phyloP scores from a whole-genome alignment of 768 basidiomycete species.

The Lentinula boryana region DNA sequence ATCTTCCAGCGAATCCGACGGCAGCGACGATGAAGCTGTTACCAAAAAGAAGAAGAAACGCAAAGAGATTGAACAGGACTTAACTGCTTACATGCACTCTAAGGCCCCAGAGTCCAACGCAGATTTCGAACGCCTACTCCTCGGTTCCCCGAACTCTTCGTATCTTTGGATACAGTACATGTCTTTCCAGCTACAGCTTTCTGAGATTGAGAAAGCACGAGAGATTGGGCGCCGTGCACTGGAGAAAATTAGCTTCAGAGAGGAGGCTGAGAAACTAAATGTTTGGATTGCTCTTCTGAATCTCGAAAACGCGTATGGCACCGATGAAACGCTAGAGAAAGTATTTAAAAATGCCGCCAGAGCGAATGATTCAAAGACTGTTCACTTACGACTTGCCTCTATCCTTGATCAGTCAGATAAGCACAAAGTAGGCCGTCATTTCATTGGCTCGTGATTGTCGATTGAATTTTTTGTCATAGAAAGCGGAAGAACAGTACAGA shows the following conservation, averaged over 20 bases:
- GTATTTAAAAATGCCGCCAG: conserved; percentile 87
- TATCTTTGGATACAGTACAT: conserved; percentile 99
- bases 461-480: conserved; percentile 35
- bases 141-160: conserved; percentile 95
- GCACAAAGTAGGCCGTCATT: conserved; percentile 47
- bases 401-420: conserved; percentile 86
- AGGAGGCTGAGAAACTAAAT: conserved; percentile 94
- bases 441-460: not conserved
- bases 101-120: conserved; percentile 84
- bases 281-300: conserved; percentile 97
- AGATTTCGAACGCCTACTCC: conserved; percentile 89
- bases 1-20: conserved; percentile 34
- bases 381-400: conserved; percentile 78
- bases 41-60: conserved; percentile 55
- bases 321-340: conserved; percentile 69
- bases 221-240: conserved; percentile 82
- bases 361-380: conserved; percentile 88
- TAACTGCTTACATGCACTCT: conserved; percentile 84
- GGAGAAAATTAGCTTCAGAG: conserved; percentile 85
- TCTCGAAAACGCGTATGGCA: conserved; percentile 89
- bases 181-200: conserved; percentile 97
- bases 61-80: conserved; percentile 70
- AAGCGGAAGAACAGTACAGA: conserved; percentile 89
- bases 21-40: conserved; percentile 37
- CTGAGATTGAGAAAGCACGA: conserved; percentile 92